Conservation (phyloP, 768 basidiomycete species). For the Tubosaeta sp. region DNA sequence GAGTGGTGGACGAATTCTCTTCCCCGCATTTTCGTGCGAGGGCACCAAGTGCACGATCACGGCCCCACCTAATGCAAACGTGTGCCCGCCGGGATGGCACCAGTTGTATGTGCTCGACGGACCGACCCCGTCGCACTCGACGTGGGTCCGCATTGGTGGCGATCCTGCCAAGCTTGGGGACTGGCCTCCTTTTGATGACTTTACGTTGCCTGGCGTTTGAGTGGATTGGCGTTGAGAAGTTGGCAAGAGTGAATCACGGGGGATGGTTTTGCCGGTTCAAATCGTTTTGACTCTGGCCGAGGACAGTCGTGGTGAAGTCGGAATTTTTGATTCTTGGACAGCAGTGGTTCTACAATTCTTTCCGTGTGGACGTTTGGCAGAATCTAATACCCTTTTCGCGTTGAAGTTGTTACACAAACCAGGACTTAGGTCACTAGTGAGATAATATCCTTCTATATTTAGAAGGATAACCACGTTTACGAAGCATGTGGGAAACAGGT, state of each 20-base stretch:
- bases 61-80: slow-evolving; percentile 39
- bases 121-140: slow-evolving; percentile 70
- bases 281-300: not conserved
- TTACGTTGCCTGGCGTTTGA: slow-evolving; percentile 59
- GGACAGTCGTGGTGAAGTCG: not conserved
- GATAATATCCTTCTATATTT: no score
- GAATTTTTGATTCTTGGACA: no score
- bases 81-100: slow-evolving; percentile 78
- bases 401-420: no score
- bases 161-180: slow-evolving; percentile 67
- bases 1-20: slow-evolving; percentile 62
- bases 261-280: not conserved
- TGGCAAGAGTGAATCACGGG: not conserved
- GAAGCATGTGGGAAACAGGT: no score
- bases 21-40: slow-evolving; percentile 65
- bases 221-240: not conserved
- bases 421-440: no score
- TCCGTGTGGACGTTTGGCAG: no score
- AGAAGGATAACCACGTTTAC: no score
- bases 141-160: slow-evolving; percentile 75
- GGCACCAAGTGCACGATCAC: slow-evolving; percentile 74
- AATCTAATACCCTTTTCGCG: no score
- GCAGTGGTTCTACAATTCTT: no score
- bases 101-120: slow-evolving; percentile 76
- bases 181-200: slow-evolving; percentile 70